Evolutionary conservation across 805 yeast species (phyloP), one percentile per base, ranked within the genome.

Genomic region (Kuraishia hungarica): DNA sequence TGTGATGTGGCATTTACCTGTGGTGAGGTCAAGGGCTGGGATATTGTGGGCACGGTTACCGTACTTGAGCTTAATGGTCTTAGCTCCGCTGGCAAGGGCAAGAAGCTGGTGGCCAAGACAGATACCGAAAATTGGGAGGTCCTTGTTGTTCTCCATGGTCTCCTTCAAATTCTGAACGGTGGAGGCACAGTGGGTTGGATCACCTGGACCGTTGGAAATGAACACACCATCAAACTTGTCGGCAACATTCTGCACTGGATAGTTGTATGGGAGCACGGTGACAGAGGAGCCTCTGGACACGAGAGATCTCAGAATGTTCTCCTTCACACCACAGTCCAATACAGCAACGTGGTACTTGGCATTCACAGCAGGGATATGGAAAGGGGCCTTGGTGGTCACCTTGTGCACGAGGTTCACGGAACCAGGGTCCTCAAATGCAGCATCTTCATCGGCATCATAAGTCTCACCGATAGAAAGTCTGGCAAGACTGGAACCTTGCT

Each of bases 11-110:
- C 98, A 93, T 68, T 87, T 86, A 56, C 98, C 97, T 35, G 96
- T 87, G 54, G 84, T 76, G 64, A 92, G 72, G 70, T 93, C 97
- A 68, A 92, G 80, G 15, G 97, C 96, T 56, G 99, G 99, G 60
- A 96, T 96, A 71, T 94, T 94, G 75, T 96, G 99, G 26, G 97
- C 99, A 75, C 99, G 87, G 80, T 94, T 94, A 74, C 99, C 99
- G 70, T 92, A 94, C 73, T 90, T 92, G 80, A 94, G 79, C 74
- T 96, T 94, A 66, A 86, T 70, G 51, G 99, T 94, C 66, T 84
- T 84, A 35, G 96, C 98, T 56, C 98, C 99, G 17, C 91, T 80
- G 15, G 99, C 99, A 59, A 93, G 80, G 10, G 98, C 97, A 61
- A 94, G 80, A 64, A 94, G 80, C 76, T 96, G 99, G 75, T 94